Percentiles rank a stretch among this genome's conserved stretches.
phyloP scores from a whole-genome alignment of 1,139 yeast species.

The Pichia sp. region DNA sequence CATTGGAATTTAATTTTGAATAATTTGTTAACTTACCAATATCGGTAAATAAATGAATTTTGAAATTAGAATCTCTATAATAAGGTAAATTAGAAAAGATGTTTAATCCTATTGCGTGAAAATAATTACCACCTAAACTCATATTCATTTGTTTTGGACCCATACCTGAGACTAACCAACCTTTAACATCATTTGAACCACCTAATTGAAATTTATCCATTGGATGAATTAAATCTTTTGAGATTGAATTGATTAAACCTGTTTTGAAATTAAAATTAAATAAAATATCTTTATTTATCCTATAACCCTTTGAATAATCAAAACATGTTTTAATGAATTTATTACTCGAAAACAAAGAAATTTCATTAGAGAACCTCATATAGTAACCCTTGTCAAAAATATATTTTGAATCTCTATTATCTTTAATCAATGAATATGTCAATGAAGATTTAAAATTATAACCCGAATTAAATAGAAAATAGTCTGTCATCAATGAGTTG shows the following conservation, averaged over 20 bases:
- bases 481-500: conserved; percentile 28
- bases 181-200: conserved; percentile 82
- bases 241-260: conserved; percentile 35
- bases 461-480: conserved; percentile 44
- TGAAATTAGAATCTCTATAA: conserved; percentile 53
- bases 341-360: conserved; percentile 26
- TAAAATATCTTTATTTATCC: conserved; percentile 19
- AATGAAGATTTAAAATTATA: conserved; percentile 55
- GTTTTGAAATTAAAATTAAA: conserved; percentile 40
- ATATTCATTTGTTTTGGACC: conserved; percentile 72
- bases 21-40: conserved; percentile 56
- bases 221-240: conserved; percentile 43
- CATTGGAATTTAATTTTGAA: not conserved
- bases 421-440: conserved; percentile 46
- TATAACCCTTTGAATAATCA: conserved; percentile 42
- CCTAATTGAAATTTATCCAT: conserved; percentile 55
- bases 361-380: conserved; percentile 51
- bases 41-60: conserved; percentile 64
- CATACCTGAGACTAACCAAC: conserved; percentile 68
- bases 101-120: conserved; percentile 65
- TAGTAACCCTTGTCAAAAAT: conserved; percentile 56
- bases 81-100: conserved; percentile 61
- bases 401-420: conserved; percentile 49
- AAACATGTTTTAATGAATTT: conserved; percentile 41
- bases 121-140: conserved; percentile 77